Conservation (phyloP, 2,329 filamentous ascomycete genomes). For the Xylariaceae sp. region DNA sequence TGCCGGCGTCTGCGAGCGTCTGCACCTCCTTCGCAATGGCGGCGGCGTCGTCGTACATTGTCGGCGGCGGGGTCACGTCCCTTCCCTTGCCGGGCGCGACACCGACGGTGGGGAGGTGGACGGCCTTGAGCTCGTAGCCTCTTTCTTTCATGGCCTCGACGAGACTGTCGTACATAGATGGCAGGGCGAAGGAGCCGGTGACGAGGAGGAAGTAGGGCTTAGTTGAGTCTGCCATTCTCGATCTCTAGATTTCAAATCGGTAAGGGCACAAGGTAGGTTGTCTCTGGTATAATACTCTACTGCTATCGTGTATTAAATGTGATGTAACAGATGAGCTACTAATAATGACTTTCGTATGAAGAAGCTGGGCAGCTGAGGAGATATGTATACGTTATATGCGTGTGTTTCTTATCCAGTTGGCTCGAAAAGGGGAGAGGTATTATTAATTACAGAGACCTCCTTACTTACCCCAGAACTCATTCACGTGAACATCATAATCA, state of each 20-base stretch:
- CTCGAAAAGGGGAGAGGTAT: too few relatives aligned
- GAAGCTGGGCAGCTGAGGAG: too few relatives aligned
- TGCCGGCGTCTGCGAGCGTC: constrained; percentile 30
- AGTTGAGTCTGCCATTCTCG: constrained; percentile 13
- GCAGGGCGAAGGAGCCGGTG: constrained; percentile 19
- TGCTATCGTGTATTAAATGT: too few relatives aligned
- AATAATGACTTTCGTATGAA: too few relatives aligned
- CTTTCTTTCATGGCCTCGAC: constrained; percentile 10
- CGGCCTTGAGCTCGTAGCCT: constrained; percentile 22
- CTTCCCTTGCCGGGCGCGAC: constrained; percentile 5
- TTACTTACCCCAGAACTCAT: too few relatives aligned
- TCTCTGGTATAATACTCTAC: too few relatives aligned
- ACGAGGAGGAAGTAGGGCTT: constrained; percentile 20
- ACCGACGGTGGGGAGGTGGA: constrained; percentile 16
- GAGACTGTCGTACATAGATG: constrained; percentile 18
- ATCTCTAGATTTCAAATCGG: too few relatives aligned
- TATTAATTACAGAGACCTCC: too few relatives aligned
- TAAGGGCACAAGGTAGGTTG: not conserved
- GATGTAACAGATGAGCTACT: too few relatives aligned
- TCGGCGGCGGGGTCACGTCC: constrained; percentile 12
- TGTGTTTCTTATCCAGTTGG: too few relatives aligned
- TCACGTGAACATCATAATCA: too few relatives aligned
- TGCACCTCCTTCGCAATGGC: constrained; percentile 29
- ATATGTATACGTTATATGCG: too few relatives aligned
- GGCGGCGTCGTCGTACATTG: constrained; percentile 33